phyloP scores from a whole-genome alignment of 208 protist species.

The Wallacemonas sp. region DNA sequence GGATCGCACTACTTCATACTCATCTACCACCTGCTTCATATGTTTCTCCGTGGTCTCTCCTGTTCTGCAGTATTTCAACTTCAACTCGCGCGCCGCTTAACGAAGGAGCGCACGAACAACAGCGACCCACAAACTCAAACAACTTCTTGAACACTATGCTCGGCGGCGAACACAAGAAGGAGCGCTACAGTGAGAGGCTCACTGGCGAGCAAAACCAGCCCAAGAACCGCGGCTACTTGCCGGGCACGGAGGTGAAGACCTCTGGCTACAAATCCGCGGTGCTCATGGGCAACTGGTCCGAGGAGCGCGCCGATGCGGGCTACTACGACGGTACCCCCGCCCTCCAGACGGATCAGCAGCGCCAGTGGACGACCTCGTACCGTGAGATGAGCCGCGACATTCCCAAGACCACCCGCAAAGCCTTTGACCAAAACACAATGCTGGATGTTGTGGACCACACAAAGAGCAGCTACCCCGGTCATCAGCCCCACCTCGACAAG shows the following conservation, averaged over 20 bases:
- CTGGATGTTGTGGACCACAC: constrained; percentile 78
- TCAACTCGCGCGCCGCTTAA: no score
- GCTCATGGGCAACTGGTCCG: constrained; percentile 83
- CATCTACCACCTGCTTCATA: no score
- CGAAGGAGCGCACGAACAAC: no score
- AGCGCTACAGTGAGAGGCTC: constrained; percentile 87
- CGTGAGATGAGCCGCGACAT: constrained; percentile 28
- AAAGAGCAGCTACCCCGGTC: constrained; percentile 70
- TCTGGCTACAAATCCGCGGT: constrained; percentile 76
- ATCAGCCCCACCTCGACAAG: constrained; percentile 82
- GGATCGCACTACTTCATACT: no score
- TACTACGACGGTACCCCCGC: constrained; percentile 79
- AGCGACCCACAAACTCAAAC: no score
- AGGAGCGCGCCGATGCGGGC: constrained; percentile 77
- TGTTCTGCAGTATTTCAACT: not conserved
- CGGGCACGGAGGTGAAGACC: constrained; percentile 73
- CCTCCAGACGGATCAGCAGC: constrained; percentile 63
- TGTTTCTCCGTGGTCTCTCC: not conserved
- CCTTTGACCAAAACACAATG: constrained; percentile 69
- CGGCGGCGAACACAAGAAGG: constrained; percentile 88
- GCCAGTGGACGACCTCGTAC: constrained; percentile 28
- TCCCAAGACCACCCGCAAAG: constrained; percentile 2
- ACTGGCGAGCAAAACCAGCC: constrained; percentile 78
- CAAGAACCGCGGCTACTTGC: constrained; percentile 84
- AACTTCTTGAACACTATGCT: constrained; percentile 66